A percentile compares a stretch with the other conserved stretches of the same genome.
Conservation (phyloP, 139 green algal species). For the Dunaliella primolecta region DNA sequence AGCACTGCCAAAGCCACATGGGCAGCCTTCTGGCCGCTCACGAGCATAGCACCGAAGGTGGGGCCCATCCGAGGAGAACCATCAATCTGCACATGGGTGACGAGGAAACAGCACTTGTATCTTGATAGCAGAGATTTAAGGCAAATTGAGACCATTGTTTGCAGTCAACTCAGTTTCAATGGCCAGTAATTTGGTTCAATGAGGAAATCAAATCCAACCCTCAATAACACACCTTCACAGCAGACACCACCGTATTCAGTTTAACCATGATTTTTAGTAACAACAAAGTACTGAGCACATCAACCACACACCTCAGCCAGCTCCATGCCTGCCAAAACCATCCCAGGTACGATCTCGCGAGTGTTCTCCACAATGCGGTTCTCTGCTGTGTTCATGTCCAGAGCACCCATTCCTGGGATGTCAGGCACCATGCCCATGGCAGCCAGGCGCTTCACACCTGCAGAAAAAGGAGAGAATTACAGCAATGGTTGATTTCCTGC, state of each 20-base stretch:
- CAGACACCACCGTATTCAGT: too few relatives aligned
- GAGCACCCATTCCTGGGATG: slow-evolving; percentile 86
- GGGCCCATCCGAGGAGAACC: slow-evolving; percentile 89
- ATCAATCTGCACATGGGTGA: slow-evolving; percentile 46
- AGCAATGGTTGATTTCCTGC: not conserved
- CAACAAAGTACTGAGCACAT: too few relatives aligned
- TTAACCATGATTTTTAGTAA: too few relatives aligned
- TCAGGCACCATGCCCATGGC: slow-evolving; percentile 82
- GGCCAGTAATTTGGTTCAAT: too few relatives aligned
- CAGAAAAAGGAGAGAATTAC: not conserved
- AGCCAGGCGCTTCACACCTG: slow-evolving; percentile 86
- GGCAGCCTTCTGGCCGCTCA: slow-evolving; percentile 87
- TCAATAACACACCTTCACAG: too few relatives aligned
- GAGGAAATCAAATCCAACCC: too few relatives aligned
- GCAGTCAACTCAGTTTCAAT: not conserved
- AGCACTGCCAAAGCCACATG: slow-evolving; percentile 85
- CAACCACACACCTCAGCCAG: slow-evolving; percentile 57
- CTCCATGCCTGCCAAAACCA: slow-evolving; percentile 97
- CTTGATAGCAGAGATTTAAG: too few relatives aligned
- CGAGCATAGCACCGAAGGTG: slow-evolving; percentile 95
- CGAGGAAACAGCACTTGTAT: too few relatives aligned
- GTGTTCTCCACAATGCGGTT: slow-evolving; percentile 81
- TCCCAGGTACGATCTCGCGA: slow-evolving; percentile 77
- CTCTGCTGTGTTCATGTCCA: slow-evolving; percentile 97
- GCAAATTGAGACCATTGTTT: not conserved